A percentile compares a stretch with the other conserved stretches of the same genome.
Evolutionary conservation across 176 grass and related monocot genomes (phyloP).

Genomic region (Oryza australiensis): DNA sequence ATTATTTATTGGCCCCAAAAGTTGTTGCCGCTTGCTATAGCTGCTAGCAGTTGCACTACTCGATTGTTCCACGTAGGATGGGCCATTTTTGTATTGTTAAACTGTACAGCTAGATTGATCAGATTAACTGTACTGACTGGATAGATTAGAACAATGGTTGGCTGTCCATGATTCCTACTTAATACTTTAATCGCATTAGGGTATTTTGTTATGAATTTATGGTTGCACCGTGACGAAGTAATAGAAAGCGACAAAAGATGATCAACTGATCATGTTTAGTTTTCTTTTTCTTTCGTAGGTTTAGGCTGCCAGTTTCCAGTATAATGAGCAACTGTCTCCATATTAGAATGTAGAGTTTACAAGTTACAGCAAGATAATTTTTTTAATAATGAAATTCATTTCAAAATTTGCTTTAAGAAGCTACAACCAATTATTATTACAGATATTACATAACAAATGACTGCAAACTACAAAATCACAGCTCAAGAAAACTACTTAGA

Average conservation of each 20-base stretch:
- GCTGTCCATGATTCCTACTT: slow-evolving; percentile 4
- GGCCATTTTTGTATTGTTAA: slow-evolving; percentile 4
- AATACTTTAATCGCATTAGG: slow-evolving; percentile 19
- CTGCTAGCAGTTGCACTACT: background rate
- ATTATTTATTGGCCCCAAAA: slow-evolving; percentile 33
- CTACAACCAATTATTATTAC: too few relatives aligned
- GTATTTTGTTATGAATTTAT: slow-evolving; percentile 32
- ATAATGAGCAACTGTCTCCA: background rate
- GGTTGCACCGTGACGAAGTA: slow-evolving; percentile 19
- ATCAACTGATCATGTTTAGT: background rate
- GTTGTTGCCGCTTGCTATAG: slow-evolving; percentile 25
- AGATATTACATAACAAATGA: too few relatives aligned
- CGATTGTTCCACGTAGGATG: background rate
- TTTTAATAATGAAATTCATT: too few relatives aligned
- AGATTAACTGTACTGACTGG: slow-evolving; percentile 16
- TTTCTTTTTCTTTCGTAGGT: background rate
- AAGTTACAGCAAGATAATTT: background rate
- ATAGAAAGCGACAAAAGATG: background rate
- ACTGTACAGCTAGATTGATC: slow-evolving; percentile 8
- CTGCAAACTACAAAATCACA: too few relatives aligned
- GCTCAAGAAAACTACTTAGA: too few relatives aligned
- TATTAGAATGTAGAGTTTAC: background rate
- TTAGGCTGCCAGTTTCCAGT: background rate
- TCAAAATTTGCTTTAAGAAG: too few relatives aligned
- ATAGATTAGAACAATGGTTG: slow-evolving; percentile 27